These are phyloP conservation scores for Paxillus rubicundulus DNA, from an alignment of 768 basidiomycete species.

Conservation along the genomic window DNA sequence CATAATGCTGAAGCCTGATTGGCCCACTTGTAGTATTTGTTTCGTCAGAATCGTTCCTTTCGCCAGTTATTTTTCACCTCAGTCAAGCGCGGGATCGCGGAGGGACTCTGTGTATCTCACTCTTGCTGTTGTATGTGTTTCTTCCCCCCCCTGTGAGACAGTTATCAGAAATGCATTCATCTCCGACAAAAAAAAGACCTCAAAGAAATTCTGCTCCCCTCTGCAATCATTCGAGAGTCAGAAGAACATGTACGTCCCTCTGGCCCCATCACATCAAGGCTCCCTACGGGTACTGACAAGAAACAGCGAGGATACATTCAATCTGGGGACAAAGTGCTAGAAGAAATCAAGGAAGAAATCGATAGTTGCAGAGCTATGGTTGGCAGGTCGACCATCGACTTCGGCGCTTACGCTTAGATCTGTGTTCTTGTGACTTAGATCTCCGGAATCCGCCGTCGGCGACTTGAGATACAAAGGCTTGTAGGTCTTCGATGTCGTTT, in stretches of 20 bases:
- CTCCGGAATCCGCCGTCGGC: not conserved
- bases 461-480: not conserved
- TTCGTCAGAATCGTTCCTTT: not conserved
- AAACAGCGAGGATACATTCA: not conserved
- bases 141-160: too few species aligned
- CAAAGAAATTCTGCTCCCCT: not conserved
- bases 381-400: not conserved
- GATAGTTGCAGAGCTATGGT: constrained; percentile 1
- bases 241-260: not conserved
- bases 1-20: not conserved
- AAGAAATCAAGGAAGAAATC: constrained; percentile 2
- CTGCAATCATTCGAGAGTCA: not conserved
- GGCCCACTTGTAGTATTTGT: not conserved
- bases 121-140: not conserved
- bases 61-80: not conserved
- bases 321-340: not conserved
- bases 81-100: not conserved
- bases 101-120: not conserved
- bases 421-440: not conserved
- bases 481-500: not conserved
- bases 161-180: not conserved
- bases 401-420: not conserved
- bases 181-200: not conserved
- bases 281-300: not conserved
- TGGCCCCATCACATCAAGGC: not conserved